A percentile compares a stretch with the other conserved stretches of the same genome.
phyloP scores from a whole-genome alignment of 805 yeast genomes.

The Groenewaldozyma salmanticensis region DNA sequence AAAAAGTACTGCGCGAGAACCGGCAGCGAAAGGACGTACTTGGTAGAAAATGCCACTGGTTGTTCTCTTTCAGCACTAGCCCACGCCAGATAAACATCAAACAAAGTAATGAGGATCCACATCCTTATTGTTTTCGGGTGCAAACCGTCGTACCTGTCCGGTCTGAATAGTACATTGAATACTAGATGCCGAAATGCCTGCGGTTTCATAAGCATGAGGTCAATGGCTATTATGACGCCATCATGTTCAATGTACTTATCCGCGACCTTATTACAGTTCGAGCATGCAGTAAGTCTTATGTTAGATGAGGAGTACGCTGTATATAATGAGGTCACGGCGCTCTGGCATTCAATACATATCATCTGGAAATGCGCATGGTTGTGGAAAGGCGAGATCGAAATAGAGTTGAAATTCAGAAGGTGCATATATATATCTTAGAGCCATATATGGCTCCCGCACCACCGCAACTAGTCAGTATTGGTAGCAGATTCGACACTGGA shows the following conservation, averaged over 20 bases:
- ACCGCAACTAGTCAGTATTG: no score
- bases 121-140: constrained; percentile 33
- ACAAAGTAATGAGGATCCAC: constrained; percentile 54
- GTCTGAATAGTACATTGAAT: constrained; percentile 45
- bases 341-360: constrained; percentile 88
- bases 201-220: constrained; percentile 71
- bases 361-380: constrained; percentile 38
- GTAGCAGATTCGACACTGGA: no score
- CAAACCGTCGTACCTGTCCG: constrained; percentile 9
- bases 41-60: constrained; percentile 13
- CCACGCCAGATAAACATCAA: constrained; percentile 89
- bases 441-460: no score
- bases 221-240: constrained; percentile 72
- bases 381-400: not conserved
- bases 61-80: constrained; percentile 67
- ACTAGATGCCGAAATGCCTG: constrained; percentile 75
- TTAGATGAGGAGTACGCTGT: constrained; percentile 67
- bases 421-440: no score
- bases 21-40: constrained; percentile 20
- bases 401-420: not conserved
- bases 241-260: constrained; percentile 92
- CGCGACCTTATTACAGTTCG: constrained; percentile 59
- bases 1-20: constrained; percentile 29
- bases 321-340: constrained; percentile 54
- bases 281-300: constrained; percentile 70